These are phyloP conservation scores for Solanum etuberosum DNA, from an alignment of 257 asterid species.

Conservation along the genomic window DNA sequence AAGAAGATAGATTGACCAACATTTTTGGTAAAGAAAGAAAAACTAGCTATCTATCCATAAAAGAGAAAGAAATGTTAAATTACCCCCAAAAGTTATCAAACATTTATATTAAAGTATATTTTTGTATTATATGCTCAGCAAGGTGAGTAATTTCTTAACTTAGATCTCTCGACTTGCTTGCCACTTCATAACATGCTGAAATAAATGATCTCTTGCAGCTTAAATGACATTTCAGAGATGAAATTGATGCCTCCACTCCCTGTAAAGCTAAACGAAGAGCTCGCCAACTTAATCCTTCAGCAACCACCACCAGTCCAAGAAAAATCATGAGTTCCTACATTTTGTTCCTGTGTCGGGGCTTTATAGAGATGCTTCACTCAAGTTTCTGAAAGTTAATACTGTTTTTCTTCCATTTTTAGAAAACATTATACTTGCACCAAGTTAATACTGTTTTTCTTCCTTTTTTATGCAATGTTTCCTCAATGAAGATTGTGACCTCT, in stretches of 20 bases:
- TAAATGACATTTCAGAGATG: constrained; percentile 57
- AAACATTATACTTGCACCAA: background rate
- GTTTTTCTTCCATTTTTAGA: background rate
- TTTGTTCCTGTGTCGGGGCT: background rate
- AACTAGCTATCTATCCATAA: too few relatives aligned
- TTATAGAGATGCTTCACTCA: background rate
- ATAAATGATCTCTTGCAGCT: constrained; percentile 30
- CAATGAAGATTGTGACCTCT: background rate
- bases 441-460: background rate
- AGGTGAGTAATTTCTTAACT: background rate
- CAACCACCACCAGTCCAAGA: constrained; percentile 15
- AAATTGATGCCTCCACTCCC: constrained; percentile 82
- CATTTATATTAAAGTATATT: too few relatives aligned
- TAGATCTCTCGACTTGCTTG: background rate
- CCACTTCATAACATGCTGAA: background rate
- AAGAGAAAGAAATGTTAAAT: too few relatives aligned
- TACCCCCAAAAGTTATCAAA: too few relatives aligned
- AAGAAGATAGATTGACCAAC: too few relatives aligned
- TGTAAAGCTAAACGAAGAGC: constrained; percentile 60
- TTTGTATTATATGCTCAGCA: background rate
- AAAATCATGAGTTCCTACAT: constrained; percentile 13
- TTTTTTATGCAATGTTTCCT: too few relatives aligned
- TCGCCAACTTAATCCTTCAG: constrained; percentile 50
- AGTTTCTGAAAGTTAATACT: background rate
- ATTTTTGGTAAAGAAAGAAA: too few relatives aligned